Evolutionary conservation across 2,329 filamentous ascomycete genomes (phyloP).

Genomic region (Aspergillus sclerotialis): DNA sequence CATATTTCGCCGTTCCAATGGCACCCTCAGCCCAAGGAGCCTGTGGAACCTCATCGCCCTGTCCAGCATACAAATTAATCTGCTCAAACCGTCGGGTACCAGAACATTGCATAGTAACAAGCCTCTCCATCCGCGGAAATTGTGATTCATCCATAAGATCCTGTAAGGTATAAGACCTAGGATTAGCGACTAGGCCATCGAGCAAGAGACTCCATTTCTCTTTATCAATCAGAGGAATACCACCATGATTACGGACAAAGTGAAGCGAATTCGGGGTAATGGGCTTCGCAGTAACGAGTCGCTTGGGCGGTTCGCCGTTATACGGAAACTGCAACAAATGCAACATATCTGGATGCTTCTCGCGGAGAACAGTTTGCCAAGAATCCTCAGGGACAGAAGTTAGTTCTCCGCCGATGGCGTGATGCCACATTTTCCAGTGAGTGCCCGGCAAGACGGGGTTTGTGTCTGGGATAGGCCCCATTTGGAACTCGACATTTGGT

Average conservation of each 20-base stretch:
- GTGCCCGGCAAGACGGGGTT: slow-evolving; percentile 53
- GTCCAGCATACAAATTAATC: slow-evolving; percentile 57
- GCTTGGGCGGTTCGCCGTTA: slow-evolving; percentile 56
- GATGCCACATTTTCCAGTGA: slow-evolving; percentile 54
- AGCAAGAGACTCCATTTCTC: slow-evolving; percentile 49
- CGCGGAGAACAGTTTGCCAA: slow-evolving; percentile 49
- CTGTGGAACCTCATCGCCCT: slow-evolving; percentile 55
- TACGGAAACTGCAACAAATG: slow-evolving; percentile 59
- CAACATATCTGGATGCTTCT: slow-evolving; percentile 56
- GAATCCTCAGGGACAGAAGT: slow-evolving; percentile 49
- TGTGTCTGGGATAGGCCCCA: slow-evolving; percentile 48
- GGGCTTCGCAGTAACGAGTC: slow-evolving; percentile 46
- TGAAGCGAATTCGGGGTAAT: slow-evolving; percentile 58
- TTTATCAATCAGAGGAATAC: slow-evolving; percentile 59
- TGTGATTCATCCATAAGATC: slow-evolving; percentile 54
- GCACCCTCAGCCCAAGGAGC: slow-evolving; percentile 58
- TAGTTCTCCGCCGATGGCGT: slow-evolving; percentile 44
- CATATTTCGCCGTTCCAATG: slow-evolving; percentile 59
- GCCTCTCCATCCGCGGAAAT: slow-evolving; percentile 55
- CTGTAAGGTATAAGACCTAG: slow-evolving; percentile 49
- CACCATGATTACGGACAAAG: slow-evolving; percentile 67
- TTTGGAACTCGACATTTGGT: slow-evolving; percentile 48
- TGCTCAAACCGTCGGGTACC: slow-evolving; percentile 65
- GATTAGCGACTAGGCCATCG: slow-evolving; percentile 55
- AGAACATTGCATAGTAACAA: slow-evolving; percentile 60